Conservation (phyloP, 2,329 filamentous ascomycete species). For the Periglandula ipomoeae region DNA sequence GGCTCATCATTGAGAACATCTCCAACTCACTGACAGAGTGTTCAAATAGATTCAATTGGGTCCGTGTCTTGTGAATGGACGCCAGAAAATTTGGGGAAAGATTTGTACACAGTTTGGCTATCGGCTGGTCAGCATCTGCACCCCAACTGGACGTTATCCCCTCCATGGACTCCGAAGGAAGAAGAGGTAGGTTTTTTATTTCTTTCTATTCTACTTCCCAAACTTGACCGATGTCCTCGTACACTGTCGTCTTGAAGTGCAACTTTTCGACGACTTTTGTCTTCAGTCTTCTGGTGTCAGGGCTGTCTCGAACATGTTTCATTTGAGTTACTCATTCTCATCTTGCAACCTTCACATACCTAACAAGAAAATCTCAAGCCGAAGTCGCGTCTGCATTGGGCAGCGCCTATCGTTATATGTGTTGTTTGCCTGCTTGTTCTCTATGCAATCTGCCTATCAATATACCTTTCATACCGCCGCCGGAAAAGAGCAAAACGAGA, state of each 20-base stretch:
- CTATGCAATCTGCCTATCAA: conserved; percentile 19
- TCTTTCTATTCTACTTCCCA: not conserved
- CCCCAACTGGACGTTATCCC: conserved; percentile 21
- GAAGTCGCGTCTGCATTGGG: conserved; percentile 15
- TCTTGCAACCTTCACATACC: not conserved
- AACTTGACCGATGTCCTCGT: not conserved
- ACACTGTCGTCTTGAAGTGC: not conserved
- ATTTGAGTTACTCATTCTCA: not conserved
- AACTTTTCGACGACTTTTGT: too few species aligned
- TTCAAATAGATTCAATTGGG: conserved; percentile 15
- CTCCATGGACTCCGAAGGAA: conserved; percentile 21
- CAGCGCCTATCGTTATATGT: conserved; percentile 20
- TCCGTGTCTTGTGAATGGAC: conserved; percentile 19
- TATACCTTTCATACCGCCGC: conserved; percentile 19
- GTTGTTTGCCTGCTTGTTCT: conserved; percentile 20
- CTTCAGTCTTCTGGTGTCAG: not conserved
- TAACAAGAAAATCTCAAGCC: conserved; percentile 13
- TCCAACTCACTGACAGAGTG: conserved; percentile 8
- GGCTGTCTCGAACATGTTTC: not conserved
- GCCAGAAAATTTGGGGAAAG: conserved; percentile 16
- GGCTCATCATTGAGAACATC: not conserved
- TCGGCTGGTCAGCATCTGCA: conserved; percentile 14
- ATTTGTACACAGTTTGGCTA: conserved; percentile 22
- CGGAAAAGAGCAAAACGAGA: conserved; percentile 15
- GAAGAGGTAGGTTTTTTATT: conserved; percentile 12